Percentiles rank a stretch among this genome's conserved stretches.
These are phyloP conservation scores for Cytospora piceicola DNA, from an alignment of 2,329 filamentous ascomycete genomes.

Conservation along the genomic window DNA sequence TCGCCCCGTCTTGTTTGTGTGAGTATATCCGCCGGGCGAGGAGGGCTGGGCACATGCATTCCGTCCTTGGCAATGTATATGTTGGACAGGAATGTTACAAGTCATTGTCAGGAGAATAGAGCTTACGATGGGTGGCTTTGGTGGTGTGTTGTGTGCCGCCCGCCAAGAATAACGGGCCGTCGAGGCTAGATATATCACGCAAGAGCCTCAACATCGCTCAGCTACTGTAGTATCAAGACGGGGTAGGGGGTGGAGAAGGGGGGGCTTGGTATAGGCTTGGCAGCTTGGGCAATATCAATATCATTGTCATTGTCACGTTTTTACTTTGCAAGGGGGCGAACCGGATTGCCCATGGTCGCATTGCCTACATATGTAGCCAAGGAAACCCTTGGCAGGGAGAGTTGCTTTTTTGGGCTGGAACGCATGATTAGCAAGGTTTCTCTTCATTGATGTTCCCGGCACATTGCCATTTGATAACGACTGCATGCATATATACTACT, in stretches of 20 bases:
- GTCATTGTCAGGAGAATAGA: background rate
- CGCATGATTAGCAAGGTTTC: background rate
- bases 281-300: background rate
- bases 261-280: no score
- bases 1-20: background rate
- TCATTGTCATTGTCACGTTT: no score
- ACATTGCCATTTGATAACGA: background rate
- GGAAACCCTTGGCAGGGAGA: background rate
- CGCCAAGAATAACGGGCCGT: slow-evolving; percentile 23
- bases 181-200: slow-evolving; percentile 13
- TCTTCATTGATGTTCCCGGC: background rate
- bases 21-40: background rate
- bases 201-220: background rate
- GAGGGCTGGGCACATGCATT: background rate
- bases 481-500: background rate
- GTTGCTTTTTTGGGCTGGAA: background rate
- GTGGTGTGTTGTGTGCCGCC: background rate
- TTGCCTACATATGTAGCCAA: background rate
- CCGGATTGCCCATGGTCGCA: background rate
- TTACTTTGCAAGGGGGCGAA: no score
- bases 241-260: background rate
- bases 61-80: background rate
- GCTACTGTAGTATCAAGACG: slow-evolving; percentile 20
- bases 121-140: background rate
- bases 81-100: background rate